Percentiles rank a stretch among this genome's conserved stretches.
phyloP scores from a whole-genome alignment of 1,284 basidiomycete genomes.

The Fistulinella cinereoalba region DNA sequence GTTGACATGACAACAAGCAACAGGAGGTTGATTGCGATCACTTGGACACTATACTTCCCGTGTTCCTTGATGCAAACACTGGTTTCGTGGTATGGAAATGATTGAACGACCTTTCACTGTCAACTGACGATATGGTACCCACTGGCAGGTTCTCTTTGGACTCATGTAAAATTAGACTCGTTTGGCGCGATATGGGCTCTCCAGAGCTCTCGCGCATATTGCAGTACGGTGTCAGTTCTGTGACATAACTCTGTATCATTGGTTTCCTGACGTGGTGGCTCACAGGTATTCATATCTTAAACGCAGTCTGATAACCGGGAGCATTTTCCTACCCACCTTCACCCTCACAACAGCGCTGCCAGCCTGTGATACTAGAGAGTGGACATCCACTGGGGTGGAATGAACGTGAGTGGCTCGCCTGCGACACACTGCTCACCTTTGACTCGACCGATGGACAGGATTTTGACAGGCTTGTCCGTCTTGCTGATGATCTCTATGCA shows the following conservation, averaged over 20 bases:
- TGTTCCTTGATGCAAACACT: background rate
- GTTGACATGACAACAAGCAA: background rate
- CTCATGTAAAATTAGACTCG: background rate
- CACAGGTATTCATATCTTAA: slow-evolving; percentile 14
- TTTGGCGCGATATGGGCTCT: background rate
- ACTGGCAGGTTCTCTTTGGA: no score
- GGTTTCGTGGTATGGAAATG: background rate
- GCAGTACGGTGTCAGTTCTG: slow-evolving; percentile 5
- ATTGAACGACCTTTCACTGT: background rate
- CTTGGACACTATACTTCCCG: background rate
- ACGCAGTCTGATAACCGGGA: background rate
- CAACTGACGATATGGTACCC: background rate
- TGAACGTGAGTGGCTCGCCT: slow-evolving; percentile 18
- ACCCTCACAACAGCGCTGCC: background rate
- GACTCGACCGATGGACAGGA: slow-evolving; percentile 15
- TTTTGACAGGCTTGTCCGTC: slow-evolving; percentile 24
- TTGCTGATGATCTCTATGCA: slow-evolving; percentile 26
- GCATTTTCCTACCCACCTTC: slow-evolving; percentile 1
- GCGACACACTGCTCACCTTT: background rate
- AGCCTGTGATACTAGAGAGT: background rate
- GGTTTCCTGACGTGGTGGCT: slow-evolving; percentile 8
- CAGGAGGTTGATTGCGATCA: background rate
- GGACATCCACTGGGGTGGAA: slow-evolving; percentile 3
- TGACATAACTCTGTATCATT: slow-evolving; percentile 15
- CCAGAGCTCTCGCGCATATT: background rate